Percentiles rank a stretch among this genome's conserved stretches.
Evolutionary conservation across 768 basidiomycete genomes (phyloP).

Genomic region (Tricholomella constricta): DNA sequence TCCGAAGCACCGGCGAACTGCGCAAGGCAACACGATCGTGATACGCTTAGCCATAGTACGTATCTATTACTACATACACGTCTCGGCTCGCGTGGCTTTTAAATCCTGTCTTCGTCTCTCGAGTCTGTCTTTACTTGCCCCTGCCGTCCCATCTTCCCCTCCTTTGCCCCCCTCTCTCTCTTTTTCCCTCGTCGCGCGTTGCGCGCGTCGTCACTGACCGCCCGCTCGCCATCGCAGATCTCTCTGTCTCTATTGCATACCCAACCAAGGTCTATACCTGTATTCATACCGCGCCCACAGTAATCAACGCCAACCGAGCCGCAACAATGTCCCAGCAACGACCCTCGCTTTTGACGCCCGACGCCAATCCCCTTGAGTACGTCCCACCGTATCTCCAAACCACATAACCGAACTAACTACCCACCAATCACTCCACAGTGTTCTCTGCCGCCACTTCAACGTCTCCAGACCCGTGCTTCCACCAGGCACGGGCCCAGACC

Average conservation of each 20-base stretch:
- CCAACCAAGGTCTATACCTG: not conserved
- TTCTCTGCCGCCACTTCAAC: slow-evolving; percentile 48
- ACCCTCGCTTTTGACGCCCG: slow-evolving; percentile 32
- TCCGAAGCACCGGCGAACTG: not conserved
- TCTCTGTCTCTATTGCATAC: not conserved
- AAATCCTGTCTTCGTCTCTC: not conserved
- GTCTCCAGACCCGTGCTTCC: slow-evolving; percentile 25
- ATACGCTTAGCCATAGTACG: slow-evolving; percentile 14
- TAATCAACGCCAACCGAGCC: not conserved
- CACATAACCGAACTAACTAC: slow-evolving; percentile 1
- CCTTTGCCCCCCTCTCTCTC: not conserved
- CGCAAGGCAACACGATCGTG: slow-evolving; percentile 1
- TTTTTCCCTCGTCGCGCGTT: not conserved
- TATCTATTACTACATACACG: not conserved
- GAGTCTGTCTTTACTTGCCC: not conserved
- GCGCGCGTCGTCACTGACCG: not conserved
- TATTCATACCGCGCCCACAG: not conserved
- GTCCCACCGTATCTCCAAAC: slow-evolving; percentile 6
- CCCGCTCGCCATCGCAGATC: not conserved
- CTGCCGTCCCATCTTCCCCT: not conserved
- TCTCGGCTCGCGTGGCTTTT: too few species aligned
- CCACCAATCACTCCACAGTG: slow-evolving; percentile 26
- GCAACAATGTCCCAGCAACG: slow-evolving; percentile 27
- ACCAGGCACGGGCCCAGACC: slow-evolving; percentile 15
- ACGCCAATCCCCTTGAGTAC: slow-evolving; percentile 37